Evolutionary conservation across 257 asterid genomes (phyloP).

Genomic region (Echites panduratus): DNA sequence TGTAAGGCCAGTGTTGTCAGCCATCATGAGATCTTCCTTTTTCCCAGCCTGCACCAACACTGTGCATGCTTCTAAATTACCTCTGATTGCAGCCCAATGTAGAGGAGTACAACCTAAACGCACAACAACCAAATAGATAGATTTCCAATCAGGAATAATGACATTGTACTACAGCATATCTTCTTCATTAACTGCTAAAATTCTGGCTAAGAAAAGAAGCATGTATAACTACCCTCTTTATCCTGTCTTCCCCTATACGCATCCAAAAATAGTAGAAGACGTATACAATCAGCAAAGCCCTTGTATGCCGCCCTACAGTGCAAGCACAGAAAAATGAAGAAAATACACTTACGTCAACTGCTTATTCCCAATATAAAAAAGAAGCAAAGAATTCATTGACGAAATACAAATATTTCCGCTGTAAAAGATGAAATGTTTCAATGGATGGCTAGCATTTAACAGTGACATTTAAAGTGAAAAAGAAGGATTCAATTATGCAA

Average conservation of each 20-base stretch:
- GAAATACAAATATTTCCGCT: not conserved
- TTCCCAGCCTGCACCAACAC: constrained; percentile 98
- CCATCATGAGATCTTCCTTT: constrained; percentile 81
- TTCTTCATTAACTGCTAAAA: not conserved
- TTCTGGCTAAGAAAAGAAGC: not conserved
- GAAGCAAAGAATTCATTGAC: not conserved
- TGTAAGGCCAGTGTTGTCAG: constrained; percentile 87
- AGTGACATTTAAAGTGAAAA: not conserved
- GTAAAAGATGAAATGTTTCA: too few species aligned
- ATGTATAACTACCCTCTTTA: constrained; percentile 64
- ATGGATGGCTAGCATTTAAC: not conserved
- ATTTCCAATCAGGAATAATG: not conserved
- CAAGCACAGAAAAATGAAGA: constrained; percentile 1
- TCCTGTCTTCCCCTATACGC: constrained; percentile 92
- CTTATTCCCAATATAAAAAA: not conserved
- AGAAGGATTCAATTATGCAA: not conserved
- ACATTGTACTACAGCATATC: not conserved
- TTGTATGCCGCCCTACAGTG: constrained; percentile 94
- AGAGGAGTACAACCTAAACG: constrained; percentile 91
- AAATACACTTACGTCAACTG: constrained; percentile 1
- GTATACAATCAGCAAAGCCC: constrained; percentile 95
- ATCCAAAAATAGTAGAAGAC: constrained; percentile 83
- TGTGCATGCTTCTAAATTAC: constrained; percentile 96
- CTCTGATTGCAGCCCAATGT: constrained; percentile 98
- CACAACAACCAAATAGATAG: constrained; percentile 7